These are phyloP conservation scores for Viridothelium virens DNA, from an alignment of 495 filamentous ascomycete genomes.

Conservation along the genomic window DNA sequence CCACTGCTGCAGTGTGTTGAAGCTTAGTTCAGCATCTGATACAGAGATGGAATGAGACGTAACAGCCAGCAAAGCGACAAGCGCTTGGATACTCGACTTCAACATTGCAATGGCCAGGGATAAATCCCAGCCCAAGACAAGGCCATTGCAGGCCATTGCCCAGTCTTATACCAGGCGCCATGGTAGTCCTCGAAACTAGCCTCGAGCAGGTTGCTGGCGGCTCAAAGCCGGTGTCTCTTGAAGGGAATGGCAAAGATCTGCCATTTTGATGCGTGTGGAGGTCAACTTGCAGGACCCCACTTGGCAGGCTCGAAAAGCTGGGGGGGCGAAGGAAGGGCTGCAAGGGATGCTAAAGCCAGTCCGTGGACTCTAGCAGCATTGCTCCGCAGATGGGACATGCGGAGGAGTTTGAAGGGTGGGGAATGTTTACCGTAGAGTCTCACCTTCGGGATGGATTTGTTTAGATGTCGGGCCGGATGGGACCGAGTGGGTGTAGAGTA, in stretches of 20 bases:
- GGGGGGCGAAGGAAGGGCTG: not conserved
- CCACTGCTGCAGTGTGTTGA: constrained; percentile 21
- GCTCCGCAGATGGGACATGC: not conserved
- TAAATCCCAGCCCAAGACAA: not conserved
- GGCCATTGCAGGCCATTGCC: not conserved
- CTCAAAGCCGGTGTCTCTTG: not conserved
- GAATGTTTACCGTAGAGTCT: no score
- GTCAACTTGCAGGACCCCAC: not conserved
- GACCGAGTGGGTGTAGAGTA: not conserved
- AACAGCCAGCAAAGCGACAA: not conserved
- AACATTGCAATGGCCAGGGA: not conserved
- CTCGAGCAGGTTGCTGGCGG: not conserved
- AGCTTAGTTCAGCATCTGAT: constrained; percentile 16
- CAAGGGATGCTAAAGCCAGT: not conserved
- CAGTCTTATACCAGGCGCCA: not conserved
- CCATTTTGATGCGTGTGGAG: not conserved
- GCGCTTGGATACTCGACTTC: not conserved
- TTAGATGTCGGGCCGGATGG: not conserved
- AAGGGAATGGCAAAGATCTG: constrained; percentile 1
- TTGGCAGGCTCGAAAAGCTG: not conserved
- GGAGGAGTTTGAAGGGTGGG: not conserved
- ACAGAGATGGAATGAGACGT: constrained; percentile 11
- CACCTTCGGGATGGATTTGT: not conserved
- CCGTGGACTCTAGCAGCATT: not conserved
- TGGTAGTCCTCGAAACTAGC: not conserved